Conservation (phyloP, 305 asterid species). For the Nicotiana rustica region DNA sequence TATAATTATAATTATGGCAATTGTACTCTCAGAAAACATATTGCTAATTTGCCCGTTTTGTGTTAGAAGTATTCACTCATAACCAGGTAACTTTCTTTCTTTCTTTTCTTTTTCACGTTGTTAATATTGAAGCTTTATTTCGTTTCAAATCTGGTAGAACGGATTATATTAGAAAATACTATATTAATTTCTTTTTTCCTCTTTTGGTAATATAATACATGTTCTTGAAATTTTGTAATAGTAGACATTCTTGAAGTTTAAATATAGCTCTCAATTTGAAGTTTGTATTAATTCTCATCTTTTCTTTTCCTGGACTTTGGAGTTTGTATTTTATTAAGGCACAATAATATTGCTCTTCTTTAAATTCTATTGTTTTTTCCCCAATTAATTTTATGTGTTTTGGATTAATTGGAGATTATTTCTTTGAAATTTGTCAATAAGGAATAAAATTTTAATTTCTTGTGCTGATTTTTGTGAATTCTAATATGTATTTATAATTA, state of each 20-base stretch:
- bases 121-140: not conserved
- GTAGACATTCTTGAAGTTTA: not conserved
- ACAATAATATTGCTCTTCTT: constrained; percentile 5
- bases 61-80: too few relatives aligned
- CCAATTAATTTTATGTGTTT: not conserved
- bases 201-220: not conserved
- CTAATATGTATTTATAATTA: too few relatives aligned
- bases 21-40: too few relatives aligned
- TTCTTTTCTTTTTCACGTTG: not conserved
- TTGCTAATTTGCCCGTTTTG: too few relatives aligned
- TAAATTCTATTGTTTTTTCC: not conserved
- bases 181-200: not conserved
- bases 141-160: not conserved
- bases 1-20: not conserved
- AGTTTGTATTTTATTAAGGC: not conserved
- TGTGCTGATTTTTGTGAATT: not conserved
- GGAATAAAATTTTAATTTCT: not conserved
- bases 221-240: not conserved
- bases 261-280: not conserved
- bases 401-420: not conserved
- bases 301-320: not conserved
- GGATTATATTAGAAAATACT: not conserved
- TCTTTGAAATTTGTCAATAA: not conserved
- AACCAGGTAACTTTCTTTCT: not conserved
- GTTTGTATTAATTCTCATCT: not conserved